Evolutionary conservation across 768 basidiomycete genomes (phyloP).

Genomic region (Amanita pallidorosea): DNA sequence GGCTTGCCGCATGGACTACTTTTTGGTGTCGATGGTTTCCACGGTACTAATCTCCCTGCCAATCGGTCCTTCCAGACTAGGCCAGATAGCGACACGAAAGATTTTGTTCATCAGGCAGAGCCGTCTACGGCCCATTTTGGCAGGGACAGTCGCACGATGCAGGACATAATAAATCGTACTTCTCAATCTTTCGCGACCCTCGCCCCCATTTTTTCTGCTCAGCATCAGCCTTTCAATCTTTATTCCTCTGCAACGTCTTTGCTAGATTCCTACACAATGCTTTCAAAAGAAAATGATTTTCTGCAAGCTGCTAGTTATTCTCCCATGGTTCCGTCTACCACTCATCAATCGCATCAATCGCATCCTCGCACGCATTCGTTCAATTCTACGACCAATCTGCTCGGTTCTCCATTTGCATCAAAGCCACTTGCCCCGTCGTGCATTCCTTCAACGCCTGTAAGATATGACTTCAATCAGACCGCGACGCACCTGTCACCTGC

Average conservation of each 20-base stretch:
- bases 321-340: not conserved
- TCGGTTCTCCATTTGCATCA: constrained; percentile 8
- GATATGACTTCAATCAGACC: not conserved
- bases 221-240: constrained; percentile 3
- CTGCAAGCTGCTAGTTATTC: constrained; percentile 1
- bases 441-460: constrained; percentile 3
- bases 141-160: not conserved
- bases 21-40: not conserved
- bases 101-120: not conserved
- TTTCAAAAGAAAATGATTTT: constrained; percentile 4
- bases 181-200: not conserved
- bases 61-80: not conserved
- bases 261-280: constrained; percentile 1
- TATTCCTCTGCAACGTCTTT: constrained; percentile 1
- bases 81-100: not conserved
- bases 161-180: constrained; percentile 1
- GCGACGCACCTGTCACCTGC: not conserved
- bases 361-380: constrained; percentile 1
- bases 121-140: not conserved
- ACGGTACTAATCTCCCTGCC: not conserved
- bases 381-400: constrained; percentile 5
- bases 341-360: not conserved
- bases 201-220: constrained; percentile 3
- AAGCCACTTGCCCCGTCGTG: not conserved
- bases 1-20: constrained; percentile 4